Conservation (phyloP, 1,139 yeast genomes). For the Spathaspora sp. region DNA sequence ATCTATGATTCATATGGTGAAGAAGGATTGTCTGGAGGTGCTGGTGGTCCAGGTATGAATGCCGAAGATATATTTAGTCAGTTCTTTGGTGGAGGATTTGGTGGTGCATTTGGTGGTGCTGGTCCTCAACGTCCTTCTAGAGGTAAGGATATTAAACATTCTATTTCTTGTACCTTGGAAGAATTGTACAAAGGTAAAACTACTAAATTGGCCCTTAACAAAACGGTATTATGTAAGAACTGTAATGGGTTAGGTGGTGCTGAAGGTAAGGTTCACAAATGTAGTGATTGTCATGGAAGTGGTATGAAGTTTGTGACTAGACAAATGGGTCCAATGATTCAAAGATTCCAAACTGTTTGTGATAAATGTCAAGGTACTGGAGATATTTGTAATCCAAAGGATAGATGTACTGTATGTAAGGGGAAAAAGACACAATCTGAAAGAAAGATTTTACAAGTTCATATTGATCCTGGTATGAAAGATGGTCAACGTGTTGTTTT, state of each 20-base stretch:
- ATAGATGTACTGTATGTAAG: conserved; percentile 81
- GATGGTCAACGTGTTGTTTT: conserved; percentile 91
- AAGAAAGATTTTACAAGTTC: conserved; percentile 91
- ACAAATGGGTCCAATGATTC: conserved; percentile 99
- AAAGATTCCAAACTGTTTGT: conserved; percentile 95
- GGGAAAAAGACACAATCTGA: conserved; percentile 89
- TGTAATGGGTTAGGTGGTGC: conserved; percentile 98
- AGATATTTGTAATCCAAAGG: conserved; percentile 82
- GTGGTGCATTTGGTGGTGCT: conserved; percentile 55
- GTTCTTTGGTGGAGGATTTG: conserved; percentile 76
- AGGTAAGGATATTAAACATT: conserved; percentile 90
- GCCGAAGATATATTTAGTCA: conserved; percentile 92
- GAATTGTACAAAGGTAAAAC: conserved; percentile 95
- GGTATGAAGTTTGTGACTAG: conserved; percentile 93
- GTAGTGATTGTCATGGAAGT: conserved; percentile 82
- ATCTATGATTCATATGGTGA: conserved; percentile 88
- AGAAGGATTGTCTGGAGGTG: conserved; percentile 80
- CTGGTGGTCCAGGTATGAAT: conserved; percentile 58
- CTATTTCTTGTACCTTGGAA: conserved; percentile 82
- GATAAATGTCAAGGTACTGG: conserved; percentile 92
- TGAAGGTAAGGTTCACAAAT: conserved; percentile 83
- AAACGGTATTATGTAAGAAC: conserved; percentile 80
- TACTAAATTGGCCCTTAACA: conserved; percentile 89
- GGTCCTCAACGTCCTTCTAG: conserved; percentile 83
- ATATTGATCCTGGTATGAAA: conserved; percentile 96